Conservation (phyloP, 192 early-diverging fungal genomes). For the Entomortierella chlamydospora region DNA sequence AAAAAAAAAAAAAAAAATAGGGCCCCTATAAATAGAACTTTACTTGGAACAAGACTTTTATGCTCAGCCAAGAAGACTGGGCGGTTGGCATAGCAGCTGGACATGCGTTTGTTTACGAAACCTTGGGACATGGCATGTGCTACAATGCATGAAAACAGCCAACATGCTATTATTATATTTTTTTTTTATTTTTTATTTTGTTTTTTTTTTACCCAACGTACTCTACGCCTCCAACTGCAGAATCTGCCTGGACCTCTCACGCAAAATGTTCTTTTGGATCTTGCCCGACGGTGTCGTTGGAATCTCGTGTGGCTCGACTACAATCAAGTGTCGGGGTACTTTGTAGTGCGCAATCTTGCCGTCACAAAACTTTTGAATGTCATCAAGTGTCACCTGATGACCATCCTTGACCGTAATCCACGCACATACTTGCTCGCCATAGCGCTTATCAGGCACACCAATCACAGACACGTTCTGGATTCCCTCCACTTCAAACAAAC, state of each 20-base stretch:
- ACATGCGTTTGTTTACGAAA: too few species aligned
- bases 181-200: background rate
- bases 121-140: too few species aligned
- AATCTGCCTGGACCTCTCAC: conserved; percentile 29
- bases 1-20: background rate
- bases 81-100: too few species aligned
- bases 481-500: conserved; percentile 51
- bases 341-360: conserved; percentile 61
- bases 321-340: conserved; percentile 53
- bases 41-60: too few species aligned
- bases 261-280: conserved; percentile 59
- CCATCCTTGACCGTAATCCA: conserved; percentile 54
- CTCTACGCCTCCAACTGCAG: conserved; percentile 5
- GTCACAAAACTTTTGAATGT: conserved; percentile 54
- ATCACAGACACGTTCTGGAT: conserved; percentile 60
- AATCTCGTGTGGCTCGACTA: conserved; percentile 41
- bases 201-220: background rate
- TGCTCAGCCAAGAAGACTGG: too few species aligned
- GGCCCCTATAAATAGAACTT: conserved; percentile 10
- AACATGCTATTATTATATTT: background rate
- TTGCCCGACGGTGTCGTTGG: conserved; percentile 62
- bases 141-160: background rate
- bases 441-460: conserved; percentile 56
- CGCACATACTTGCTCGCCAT: conserved; percentile 62
- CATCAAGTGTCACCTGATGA: conserved; percentile 34